Evolutionary conservation across 805 yeast species (phyloP).

Genomic region (Pichia cephalocereana): DNA sequence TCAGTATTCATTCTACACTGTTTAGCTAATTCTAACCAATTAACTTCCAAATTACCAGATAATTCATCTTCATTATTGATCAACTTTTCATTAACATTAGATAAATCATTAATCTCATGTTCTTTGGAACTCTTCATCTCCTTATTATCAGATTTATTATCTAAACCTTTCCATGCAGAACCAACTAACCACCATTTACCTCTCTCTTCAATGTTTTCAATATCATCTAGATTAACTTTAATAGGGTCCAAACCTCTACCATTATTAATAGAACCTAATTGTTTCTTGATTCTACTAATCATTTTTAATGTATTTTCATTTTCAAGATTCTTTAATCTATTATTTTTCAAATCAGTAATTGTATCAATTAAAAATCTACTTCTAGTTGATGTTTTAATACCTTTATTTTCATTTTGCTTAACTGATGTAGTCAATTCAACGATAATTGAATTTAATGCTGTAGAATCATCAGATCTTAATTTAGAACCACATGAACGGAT

Average conservation of each 20-base stretch:
- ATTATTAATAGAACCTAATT: constrained; percentile 42
- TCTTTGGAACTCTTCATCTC: background rate
- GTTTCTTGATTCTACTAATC: constrained; percentile 52
- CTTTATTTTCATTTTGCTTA: constrained; percentile 26
- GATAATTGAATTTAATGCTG: constrained; percentile 73
- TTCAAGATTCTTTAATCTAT: constrained; percentile 50
- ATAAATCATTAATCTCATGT: constrained; percentile 3
- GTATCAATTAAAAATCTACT: constrained; percentile 80
- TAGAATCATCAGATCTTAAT: constrained; percentile 84
- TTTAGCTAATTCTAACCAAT: constrained; percentile 82
- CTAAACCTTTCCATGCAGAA: constrained; percentile 84
- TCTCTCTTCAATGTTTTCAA: constrained; percentile 59
- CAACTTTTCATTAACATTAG: constrained; percentile 22
- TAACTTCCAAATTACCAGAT: constrained; percentile 64
- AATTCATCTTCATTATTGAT: constrained; percentile 41
- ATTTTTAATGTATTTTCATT: constrained; percentile 47
- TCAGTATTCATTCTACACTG: constrained; percentile 93
- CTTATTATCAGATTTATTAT: background rate
- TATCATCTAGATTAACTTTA: constrained; percentile 77
- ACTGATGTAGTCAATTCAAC: constrained; percentile 42
- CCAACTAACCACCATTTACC: constrained; percentile 99
- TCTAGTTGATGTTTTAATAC: constrained; percentile 42
- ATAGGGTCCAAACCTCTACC: constrained; percentile 59
- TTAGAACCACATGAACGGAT: constrained; percentile 73
- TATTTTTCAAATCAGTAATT: constrained; percentile 76